A percentile compares a stretch with the other conserved stretches of the same genome.
These are phyloP conservation scores for Xylariomycetidae sp. DNA, from an alignment of 2,329 filamentous ascomycete genomes.

Conservation along the genomic window DNA sequence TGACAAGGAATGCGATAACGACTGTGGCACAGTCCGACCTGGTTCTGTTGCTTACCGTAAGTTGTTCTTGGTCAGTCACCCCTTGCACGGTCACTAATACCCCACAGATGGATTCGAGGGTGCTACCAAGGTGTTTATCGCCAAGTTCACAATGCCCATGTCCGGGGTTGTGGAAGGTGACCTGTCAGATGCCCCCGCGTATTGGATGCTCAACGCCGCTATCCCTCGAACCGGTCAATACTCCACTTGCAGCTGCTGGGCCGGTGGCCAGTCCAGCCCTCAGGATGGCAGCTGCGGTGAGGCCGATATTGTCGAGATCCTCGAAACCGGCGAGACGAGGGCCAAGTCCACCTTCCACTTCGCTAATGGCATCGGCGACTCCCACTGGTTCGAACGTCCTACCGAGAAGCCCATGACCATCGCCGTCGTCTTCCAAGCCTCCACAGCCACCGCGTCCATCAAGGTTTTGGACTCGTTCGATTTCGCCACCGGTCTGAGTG, in stretches of 20 bases:
- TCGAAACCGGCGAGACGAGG: slow-evolving; percentile 58
- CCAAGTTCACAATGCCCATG: slow-evolving; percentile 69
- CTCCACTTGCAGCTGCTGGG: slow-evolving; percentile 69
- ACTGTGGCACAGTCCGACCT: slow-evolving; percentile 41
- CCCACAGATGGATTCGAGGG: slow-evolving; percentile 64
- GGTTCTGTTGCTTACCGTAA: slow-evolving; percentile 41
- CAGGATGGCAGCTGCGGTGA: slow-evolving; percentile 59
- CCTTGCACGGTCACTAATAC: slow-evolving; percentile 6
- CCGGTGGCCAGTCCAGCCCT: slow-evolving; percentile 28
- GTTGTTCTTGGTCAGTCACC: slow-evolving; percentile 6
- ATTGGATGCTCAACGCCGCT: slow-evolving; percentile 71
- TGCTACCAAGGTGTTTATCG: slow-evolving; percentile 66
- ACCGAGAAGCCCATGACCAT: slow-evolving; percentile 54
- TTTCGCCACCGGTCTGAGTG: slow-evolving; percentile 35
- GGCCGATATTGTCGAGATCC: slow-evolving; percentile 70
- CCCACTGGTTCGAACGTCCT: slow-evolving; percentile 69
- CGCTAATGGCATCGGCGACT: slow-evolving; percentile 58
- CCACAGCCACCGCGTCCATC: slow-evolving; percentile 49
- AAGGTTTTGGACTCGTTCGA: slow-evolving; percentile 42
- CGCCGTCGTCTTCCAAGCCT: slow-evolving; percentile 56
- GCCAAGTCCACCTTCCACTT: slow-evolving; percentile 69
- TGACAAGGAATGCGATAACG: slow-evolving; percentile 35
- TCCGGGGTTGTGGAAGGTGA: slow-evolving; percentile 46
- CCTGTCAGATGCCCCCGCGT: slow-evolving; percentile 65
- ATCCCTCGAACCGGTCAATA: slow-evolving; percentile 71